These are phyloP conservation scores for Avena sativa DNA, from an alignment of 176 grass and related monocot species.

Conservation along the genomic window DNA sequence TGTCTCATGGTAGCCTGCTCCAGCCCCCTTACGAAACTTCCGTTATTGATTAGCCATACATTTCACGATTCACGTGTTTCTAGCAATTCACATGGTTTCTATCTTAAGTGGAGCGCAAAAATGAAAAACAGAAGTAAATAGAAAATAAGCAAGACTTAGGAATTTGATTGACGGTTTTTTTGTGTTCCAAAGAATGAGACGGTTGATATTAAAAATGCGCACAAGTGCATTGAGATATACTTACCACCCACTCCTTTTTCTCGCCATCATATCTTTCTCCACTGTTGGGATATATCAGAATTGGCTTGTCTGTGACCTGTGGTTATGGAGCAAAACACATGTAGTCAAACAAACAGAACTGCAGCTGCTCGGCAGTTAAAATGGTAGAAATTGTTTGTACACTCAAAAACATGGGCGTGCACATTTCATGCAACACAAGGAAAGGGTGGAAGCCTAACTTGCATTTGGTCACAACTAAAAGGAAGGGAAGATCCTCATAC, in stretches of 20 bases:
- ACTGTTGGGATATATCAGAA: slow-evolving; percentile 97
- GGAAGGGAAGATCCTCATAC: slow-evolving; percentile 37
- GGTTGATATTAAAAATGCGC: background rate
- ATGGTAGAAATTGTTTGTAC: background rate
- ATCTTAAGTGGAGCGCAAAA: background rate
- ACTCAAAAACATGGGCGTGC: slow-evolving; percentile 19
- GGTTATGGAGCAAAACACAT: slow-evolving; percentile 12
- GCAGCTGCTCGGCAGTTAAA: background rate
- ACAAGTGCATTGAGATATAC: slow-evolving; percentile 38
- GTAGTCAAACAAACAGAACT: background rate
- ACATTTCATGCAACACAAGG: background rate
- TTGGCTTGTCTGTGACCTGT: slow-evolving; percentile 88
- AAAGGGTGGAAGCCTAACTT: slow-evolving; percentile 20
- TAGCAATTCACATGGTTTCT: background rate
- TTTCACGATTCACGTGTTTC: too few relatives aligned
- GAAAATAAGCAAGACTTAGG: background rate
- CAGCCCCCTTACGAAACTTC: too few relatives aligned
- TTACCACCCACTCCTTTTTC: slow-evolving; percentile 97
- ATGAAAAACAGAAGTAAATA: background rate
- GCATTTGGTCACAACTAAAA: background rate
- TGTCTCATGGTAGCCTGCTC: too few relatives aligned
- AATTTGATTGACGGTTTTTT: background rate
- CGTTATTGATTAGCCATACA: too few relatives aligned
- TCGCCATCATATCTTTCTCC: slow-evolving; percentile 88
- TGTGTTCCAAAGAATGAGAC: background rate